Percentiles rank a stretch among this genome's conserved stretches.
Evolutionary conservation across 768 basidiomycete species (phyloP).

Genomic region (Mycena filopes): DNA sequence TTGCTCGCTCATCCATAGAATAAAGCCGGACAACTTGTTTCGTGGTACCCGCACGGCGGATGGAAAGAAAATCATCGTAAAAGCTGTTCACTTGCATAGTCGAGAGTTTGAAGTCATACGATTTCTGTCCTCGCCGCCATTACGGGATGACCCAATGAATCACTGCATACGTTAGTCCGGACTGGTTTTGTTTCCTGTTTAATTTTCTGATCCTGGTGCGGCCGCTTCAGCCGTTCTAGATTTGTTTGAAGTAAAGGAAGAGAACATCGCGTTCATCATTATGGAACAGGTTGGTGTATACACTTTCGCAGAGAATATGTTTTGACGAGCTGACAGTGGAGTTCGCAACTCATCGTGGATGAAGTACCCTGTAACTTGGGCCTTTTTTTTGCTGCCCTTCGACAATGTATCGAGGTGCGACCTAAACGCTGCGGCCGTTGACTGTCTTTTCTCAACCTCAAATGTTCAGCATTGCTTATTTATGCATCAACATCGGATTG

Average conservation of each 20-base stretch:
- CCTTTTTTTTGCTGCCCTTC: slow-evolving; percentile 65
- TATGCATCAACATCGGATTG: slow-evolving; percentile 73
- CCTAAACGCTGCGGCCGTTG: not conserved
- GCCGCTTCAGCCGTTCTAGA: slow-evolving; percentile 67
- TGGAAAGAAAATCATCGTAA: slow-evolving; percentile 67
- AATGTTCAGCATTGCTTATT: slow-evolving; percentile 68
- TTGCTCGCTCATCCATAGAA: not conserved
- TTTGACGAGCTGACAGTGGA: slow-evolving; percentile 61
- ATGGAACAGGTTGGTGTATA: slow-evolving; percentile 61
- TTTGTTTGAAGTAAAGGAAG: slow-evolving; percentile 62
- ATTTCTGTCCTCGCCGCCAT: slow-evolving; percentile 60
- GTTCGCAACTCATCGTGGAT: slow-evolving; percentile 64
- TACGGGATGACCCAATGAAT: slow-evolving; percentile 72
- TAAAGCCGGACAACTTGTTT: slow-evolving; percentile 78
- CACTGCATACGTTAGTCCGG: slow-evolving; percentile 76
- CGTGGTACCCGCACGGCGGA: slow-evolving; percentile 67
- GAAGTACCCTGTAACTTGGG: slow-evolving; percentile 61
- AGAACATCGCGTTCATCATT: slow-evolving; percentile 72
- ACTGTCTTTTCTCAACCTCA: not conserved
- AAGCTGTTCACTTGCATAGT: slow-evolving; percentile 73
- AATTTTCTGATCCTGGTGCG: slow-evolving; percentile 23
- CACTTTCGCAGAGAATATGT: not conserved
- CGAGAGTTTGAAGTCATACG: slow-evolving; percentile 72
- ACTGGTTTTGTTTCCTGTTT: slow-evolving; percentile 5
- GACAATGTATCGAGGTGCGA: slow-evolving; percentile 75